A percentile compares a stretch with the other conserved stretches of the same genome.
Evolutionary conservation across 345 rosid genomes (phyloP).

Genomic region (Iberis pinnata): DNA sequence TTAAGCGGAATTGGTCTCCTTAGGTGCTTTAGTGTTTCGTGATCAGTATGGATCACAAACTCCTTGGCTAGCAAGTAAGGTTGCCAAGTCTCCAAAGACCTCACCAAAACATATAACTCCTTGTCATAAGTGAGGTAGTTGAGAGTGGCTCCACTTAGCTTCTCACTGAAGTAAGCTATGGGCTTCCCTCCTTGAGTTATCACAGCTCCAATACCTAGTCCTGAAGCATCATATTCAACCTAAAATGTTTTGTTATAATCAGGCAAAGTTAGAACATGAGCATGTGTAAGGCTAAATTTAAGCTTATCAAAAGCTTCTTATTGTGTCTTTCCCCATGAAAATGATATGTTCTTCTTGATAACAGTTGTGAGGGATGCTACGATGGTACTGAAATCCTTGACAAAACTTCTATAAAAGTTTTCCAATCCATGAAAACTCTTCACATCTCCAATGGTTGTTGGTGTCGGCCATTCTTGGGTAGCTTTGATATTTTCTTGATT

Average conservation of each 20-base stretch:
- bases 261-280: neutral
- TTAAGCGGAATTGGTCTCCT: neutral
- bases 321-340: too few species aligned
- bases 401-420: too few species aligned
- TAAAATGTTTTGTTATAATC: neutral
- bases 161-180: neutral
- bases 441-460: too few species aligned
- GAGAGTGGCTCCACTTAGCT: too few species aligned
- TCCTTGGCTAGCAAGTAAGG: neutral
- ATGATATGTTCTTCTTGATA: too few species aligned
- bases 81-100: neutral
- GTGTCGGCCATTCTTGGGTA: too few species aligned
- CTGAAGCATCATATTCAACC: neutral
- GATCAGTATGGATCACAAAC: neutral
- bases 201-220: neutral
- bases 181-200: neutral
- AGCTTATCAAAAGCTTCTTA: too few species aligned
- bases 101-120: neutral
- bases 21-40: neutral
- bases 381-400: too few species aligned
- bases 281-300: neutral
- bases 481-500: too few species aligned
- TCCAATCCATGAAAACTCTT: too few species aligned
- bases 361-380: too few species aligned
- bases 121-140: neutral